These are phyloP conservation scores for Cardamine occulta DNA, from an alignment of 345 rosid genomes.

Conservation along the genomic window DNA sequence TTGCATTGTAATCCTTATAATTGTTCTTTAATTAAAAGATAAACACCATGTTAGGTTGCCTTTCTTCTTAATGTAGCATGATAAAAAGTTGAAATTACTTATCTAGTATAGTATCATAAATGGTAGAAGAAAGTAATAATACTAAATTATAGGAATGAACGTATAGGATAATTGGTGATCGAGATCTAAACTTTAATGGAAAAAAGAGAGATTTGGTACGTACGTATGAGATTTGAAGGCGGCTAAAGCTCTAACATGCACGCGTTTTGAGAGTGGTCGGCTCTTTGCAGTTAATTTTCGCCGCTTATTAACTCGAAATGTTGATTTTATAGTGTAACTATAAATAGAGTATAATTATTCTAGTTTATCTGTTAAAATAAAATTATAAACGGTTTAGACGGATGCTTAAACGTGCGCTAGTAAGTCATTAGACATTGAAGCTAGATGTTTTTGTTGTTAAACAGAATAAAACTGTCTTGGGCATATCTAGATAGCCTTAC, in stretches of 20 bases:
- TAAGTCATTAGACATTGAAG: too few species aligned
- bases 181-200: conserved; percentile 32
- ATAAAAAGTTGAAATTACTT: conserved; percentile 27
- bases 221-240: conserved; percentile 42
- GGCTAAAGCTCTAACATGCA: conserved; percentile 41
- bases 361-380: background rate
- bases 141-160: conserved; percentile 32
- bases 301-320: conserved; percentile 32
- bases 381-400: background rate
- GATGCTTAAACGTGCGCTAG: background rate
- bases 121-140: conserved; percentile 25
- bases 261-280: conserved; percentile 22
- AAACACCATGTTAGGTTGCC: conserved; percentile 21
- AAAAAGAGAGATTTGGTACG: conserved; percentile 30
- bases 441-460: too few species aligned
- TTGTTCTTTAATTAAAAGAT: background rate
- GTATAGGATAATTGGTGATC: conserved; percentile 25
- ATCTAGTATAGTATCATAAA: background rate
- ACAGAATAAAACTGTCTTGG: too few species aligned
- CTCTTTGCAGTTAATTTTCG: conserved; percentile 37
- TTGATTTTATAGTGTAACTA: background rate
- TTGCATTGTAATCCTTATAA: background rate
- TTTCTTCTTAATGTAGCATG: conserved; percentile 30
- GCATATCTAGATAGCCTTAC: too few species aligned
- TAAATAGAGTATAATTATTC: background rate